phyloP scores from a whole-genome alignment of 768 basidiomycete genomes.

The Xerocomellus chrysenteron region DNA sequence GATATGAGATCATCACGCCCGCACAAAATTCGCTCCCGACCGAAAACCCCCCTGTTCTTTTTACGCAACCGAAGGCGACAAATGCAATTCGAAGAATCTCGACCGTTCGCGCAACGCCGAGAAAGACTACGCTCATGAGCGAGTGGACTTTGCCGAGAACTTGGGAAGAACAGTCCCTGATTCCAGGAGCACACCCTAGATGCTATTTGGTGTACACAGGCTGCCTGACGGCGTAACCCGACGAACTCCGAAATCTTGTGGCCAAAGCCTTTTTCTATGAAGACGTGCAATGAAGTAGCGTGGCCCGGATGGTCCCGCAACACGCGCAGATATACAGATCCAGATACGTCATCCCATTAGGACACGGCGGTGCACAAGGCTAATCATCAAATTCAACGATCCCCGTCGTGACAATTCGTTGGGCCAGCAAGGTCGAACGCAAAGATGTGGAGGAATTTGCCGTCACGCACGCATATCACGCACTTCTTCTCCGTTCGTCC shows the following conservation, averaged over 20 bases:
- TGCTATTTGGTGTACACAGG: too few species aligned
- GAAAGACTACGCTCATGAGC: background rate
- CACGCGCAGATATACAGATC: background rate
- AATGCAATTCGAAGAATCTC: background rate
- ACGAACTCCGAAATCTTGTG: background rate
- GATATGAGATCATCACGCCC: background rate
- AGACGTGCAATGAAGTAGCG: background rate
- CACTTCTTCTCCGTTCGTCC: background rate
- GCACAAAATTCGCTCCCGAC: conserved; percentile 10
- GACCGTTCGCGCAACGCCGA: background rate
- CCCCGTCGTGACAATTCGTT: background rate
- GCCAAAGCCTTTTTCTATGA: background rate
- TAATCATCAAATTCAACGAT: background rate
- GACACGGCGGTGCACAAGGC: background rate
- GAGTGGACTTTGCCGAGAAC: background rate
- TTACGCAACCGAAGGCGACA: background rate
- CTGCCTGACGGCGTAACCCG: background rate
- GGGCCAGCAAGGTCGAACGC: background rate
- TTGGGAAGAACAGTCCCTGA: background rate
- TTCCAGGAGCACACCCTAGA: background rate
- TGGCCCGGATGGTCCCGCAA: background rate
- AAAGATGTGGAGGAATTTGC: background rate
- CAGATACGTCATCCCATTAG: background rate
- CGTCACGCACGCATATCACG: background rate
- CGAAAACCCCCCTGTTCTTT: background rate